Percentiles rank a stretch among this genome's conserved stretches.
These are phyloP conservation scores for Gossypium schwendimanii DNA, from an alignment of 441 rosid genomes.

Conservation along the genomic window DNA sequence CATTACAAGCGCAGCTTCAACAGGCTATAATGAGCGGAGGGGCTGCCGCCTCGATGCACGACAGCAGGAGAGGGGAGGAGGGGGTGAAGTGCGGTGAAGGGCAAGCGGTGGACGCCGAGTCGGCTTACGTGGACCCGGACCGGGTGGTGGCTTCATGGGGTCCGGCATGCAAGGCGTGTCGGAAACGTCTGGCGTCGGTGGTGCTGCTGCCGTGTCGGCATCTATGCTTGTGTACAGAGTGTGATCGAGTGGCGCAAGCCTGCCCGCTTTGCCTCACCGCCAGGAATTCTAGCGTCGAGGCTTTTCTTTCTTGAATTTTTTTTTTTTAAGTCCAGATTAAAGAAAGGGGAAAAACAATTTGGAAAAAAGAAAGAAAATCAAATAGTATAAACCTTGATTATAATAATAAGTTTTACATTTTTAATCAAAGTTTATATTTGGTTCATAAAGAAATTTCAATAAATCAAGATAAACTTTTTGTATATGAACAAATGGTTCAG, in stretches of 20 bases:
- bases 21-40: slow-evolving; percentile 42
- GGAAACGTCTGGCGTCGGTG: slow-evolving; percentile 54
- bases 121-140: slow-evolving; percentile 74
- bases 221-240: slow-evolving; percentile 63
- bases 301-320: slow-evolving; percentile 38
- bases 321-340: no score
- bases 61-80: slow-evolving; percentile 37
- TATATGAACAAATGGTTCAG: no score
- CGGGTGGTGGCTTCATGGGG: slow-evolving; percentile 31
- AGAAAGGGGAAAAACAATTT: no score
- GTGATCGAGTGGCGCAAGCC: slow-evolving; percentile 52
- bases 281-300: slow-evolving; percentile 67
- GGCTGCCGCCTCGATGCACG: slow-evolving; percentile 22
- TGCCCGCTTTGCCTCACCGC: slow-evolving; percentile 71
- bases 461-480: no score
- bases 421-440: no score
- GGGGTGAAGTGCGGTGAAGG: slow-evolving; percentile 31
- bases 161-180: slow-evolving; percentile 55
- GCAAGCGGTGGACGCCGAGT: slow-evolving; percentile 82
- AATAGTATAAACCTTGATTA: neutral
- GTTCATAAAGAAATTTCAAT: no score
- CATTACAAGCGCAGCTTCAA: slow-evolving; percentile 64
- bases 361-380: neutral
- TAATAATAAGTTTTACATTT: slow-evolving; percentile 6
- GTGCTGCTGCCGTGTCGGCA: slow-evolving; percentile 88